These are phyloP conservation scores for Aurantiochytrium sp. DNA, from an alignment of 108 stramenopile genomes.

Conservation along the genomic window DNA sequence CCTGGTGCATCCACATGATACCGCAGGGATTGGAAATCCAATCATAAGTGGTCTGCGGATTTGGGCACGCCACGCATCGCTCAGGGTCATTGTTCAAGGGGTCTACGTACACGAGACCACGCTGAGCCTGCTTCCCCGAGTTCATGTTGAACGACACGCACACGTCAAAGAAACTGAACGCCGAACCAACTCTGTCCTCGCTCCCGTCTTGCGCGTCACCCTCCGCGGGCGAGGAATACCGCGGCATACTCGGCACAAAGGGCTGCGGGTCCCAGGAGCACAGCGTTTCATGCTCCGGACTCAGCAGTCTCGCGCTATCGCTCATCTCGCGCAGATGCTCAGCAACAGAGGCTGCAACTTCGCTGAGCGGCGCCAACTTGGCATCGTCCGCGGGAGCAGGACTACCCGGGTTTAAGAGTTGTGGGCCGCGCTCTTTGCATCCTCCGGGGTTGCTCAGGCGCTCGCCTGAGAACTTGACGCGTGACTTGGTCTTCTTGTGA, in stretches of 20 bases:
- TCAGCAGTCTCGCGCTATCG: neutral
- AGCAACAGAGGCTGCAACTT: neutral
- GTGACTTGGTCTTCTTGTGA: neutral
- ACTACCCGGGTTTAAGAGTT: neutral
- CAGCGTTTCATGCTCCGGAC: neutral
- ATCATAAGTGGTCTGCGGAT: neutral
- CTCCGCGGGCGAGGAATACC: neutral
- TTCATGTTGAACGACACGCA: neutral
- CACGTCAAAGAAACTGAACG: neutral
- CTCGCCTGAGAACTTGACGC: neutral
- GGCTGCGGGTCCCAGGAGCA: constrained; percentile 9
- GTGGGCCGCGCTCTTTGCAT: neutral
- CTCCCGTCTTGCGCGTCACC: neutral
- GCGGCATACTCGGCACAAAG: neutral
- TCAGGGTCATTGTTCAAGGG: neutral
- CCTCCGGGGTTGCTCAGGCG: neutral
- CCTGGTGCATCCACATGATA: constrained; percentile 15
- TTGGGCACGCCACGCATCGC: neutral
- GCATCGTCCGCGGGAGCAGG: neutral
- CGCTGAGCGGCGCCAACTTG: neutral
- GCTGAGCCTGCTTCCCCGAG: neutral
- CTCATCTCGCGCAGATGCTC: neutral
- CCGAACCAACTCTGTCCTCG: neutral
- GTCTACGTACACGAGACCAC: neutral
- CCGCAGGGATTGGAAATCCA: neutral